phyloP scores from a whole-genome alignment of 1,284 basidiomycete genomes.

The Pseudozyma pruni region DNA sequence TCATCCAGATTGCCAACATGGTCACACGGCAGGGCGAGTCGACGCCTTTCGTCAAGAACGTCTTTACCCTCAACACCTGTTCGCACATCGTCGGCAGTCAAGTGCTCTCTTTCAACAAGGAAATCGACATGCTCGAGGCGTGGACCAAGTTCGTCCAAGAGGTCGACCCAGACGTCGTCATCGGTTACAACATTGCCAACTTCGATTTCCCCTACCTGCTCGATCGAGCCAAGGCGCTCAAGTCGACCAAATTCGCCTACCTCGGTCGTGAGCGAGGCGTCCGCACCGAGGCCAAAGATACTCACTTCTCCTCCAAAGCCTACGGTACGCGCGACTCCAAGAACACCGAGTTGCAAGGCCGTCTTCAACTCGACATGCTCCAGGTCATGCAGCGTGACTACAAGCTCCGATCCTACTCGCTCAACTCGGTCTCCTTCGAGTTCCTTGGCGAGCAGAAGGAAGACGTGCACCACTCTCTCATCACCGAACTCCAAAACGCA shows the following conservation, averaged over 20 bases:
- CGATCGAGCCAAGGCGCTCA: conserved; percentile 65
- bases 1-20: conserved; percentile 68
- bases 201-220: conserved; percentile 68
- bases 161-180: conserved; percentile 66
- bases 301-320: conserved; percentile 67
- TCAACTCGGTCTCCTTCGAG: conserved; percentile 67
- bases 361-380: conserved; percentile 67
- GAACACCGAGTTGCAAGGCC: conserved; percentile 65
- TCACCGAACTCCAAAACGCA: conserved; percentile 66
- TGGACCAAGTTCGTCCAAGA: conserved; percentile 66
- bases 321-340: conserved; percentile 68
- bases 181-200: conserved; percentile 68
- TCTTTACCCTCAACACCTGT: conserved; percentile 66
- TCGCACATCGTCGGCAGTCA: conserved; percentile 67
- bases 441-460: conserved; percentile 68
- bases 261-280: conserved; percentile 63
- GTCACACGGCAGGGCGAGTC: conserved; percentile 67
- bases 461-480: conserved; percentile 67
- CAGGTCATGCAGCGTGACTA: conserved; percentile 68
- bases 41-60: conserved; percentile 65
- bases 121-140: conserved; percentile 62
- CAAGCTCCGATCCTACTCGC: conserved; percentile 66
- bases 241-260: conserved; percentile 63
- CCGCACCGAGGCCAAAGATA: conserved; percentile 66
- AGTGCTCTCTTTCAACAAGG: conserved; percentile 63